Percentiles rank a stretch among this genome's conserved stretches.
Conservation (phyloP, 2,329 filamentous ascomycete genomes). For the Eutypa lata region DNA sequence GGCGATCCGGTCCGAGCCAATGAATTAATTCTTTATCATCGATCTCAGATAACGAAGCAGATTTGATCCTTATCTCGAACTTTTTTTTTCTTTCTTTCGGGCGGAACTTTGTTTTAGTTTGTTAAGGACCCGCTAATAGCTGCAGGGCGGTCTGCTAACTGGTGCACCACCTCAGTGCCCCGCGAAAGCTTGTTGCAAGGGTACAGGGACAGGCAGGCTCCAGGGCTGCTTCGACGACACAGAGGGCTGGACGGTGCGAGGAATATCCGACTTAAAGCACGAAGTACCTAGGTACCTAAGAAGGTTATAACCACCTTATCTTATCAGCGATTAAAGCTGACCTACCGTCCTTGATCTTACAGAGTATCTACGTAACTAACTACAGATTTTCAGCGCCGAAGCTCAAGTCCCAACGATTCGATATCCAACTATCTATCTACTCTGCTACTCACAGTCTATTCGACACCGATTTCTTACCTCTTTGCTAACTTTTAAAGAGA, state of each 20-base stretch:
- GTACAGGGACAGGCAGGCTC: neutral
- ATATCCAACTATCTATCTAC: neutral
- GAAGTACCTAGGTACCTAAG: neutral
- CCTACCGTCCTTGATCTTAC: neutral
- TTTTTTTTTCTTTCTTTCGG: slow-evolving; percentile 11
- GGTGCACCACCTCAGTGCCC: slow-evolving; percentile 7
- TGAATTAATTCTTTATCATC: neutral
- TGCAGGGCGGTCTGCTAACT: slow-evolving; percentile 3
- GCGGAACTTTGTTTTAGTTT: neutral
- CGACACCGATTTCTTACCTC: no score
- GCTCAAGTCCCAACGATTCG: neutral
- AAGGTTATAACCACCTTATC: neutral
- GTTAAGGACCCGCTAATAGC: neutral
- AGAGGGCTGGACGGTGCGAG: no score
- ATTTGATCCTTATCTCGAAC: neutral
- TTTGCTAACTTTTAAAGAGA: no score
- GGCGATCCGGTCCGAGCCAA: no score
- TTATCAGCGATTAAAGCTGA: neutral
- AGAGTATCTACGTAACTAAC: neutral
- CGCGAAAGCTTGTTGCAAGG: slow-evolving; percentile 10
- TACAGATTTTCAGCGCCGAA: neutral
- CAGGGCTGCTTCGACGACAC: no score
- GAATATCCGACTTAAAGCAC: neutral
- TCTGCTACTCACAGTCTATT: no score
- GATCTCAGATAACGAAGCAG: neutral